A percentile compares a stretch with the other conserved stretches of the same genome.
phyloP scores from a whole-genome alignment of 495 filamentous ascomycete genomes.

The Penicillium daleae region DNA sequence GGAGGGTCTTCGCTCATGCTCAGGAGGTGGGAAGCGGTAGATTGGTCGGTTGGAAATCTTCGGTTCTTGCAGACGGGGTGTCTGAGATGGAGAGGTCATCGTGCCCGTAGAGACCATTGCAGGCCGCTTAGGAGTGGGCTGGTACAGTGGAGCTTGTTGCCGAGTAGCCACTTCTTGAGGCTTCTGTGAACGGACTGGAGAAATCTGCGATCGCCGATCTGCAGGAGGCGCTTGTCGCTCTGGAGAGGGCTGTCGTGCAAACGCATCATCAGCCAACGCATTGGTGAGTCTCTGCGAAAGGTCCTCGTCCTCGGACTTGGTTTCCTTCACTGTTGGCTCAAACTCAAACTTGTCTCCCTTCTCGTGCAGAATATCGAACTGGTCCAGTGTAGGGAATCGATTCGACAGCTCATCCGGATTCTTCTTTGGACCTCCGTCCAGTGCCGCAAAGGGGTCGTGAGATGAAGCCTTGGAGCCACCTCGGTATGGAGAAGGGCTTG shows the following conservation, averaged over 20 bases:
- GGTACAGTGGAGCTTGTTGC: conserved; percentile 52
- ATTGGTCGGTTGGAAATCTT: conserved; percentile 55
- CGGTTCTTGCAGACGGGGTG: conserved; percentile 52
- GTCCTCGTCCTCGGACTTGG: conserved; percentile 58
- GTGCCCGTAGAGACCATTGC: conserved; percentile 91
- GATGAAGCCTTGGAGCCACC: conserved; percentile 48
- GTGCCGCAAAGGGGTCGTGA: conserved; percentile 86
- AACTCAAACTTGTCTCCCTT: conserved; percentile 89
- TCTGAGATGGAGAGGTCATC: conserved; percentile 80
- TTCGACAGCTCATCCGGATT: conserved; percentile 77
- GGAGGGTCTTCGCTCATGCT: conserved; percentile 57
- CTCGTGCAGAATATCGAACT: conserved; percentile 90
- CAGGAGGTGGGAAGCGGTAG: conserved; percentile 62
- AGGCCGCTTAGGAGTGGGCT: conserved; percentile 62
- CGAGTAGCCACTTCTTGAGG: conserved; percentile 29
- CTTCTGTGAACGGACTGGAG: conserved; percentile 30
- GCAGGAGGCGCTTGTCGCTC: conserved; percentile 31
- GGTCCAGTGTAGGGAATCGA: conserved; percentile 88
- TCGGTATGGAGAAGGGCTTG: conserved; percentile 75
- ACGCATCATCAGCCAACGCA: conserved; percentile 87
- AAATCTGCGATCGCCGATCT: conserved; percentile 34
- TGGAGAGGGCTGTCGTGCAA: conserved; percentile 55
- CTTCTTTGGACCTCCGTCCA: conserved; percentile 66
- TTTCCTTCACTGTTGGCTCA: conserved; percentile 54
- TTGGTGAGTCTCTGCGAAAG: conserved; percentile 78